Percentiles rank a stretch among this genome's conserved stretches.
Conservation (phyloP, 139 green algal genomes). For the Diplosphaera chodatii region DNA sequence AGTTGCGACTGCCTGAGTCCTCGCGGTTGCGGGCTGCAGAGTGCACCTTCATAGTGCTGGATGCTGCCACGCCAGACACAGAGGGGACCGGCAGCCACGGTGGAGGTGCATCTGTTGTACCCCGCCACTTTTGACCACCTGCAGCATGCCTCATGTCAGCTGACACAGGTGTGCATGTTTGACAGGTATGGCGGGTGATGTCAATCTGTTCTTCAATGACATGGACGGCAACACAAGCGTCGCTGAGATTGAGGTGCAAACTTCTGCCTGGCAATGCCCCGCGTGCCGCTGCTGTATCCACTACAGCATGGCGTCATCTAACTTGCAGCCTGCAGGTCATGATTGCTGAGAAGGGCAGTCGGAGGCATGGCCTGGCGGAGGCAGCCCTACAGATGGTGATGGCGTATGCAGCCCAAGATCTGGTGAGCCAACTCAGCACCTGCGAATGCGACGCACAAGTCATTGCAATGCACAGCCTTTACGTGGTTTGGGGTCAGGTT, state of each 20-base stretch:
- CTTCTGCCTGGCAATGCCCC: not conserved
- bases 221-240: slow-evolving; percentile 16
- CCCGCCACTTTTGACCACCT: no score
- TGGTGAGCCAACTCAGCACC: slow-evolving; percentile 6
- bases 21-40: no score
- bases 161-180: no score
- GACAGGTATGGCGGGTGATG: slow-evolving; percentile 51
- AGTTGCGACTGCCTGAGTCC: no score
- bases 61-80: slow-evolving; percentile 33
- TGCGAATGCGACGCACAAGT: no score
- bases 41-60: slow-evolving; percentile 77
- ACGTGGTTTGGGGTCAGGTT: not conserved
- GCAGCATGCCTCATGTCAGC: no score
- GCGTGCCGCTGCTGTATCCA: not conserved
- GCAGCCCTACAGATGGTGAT: slow-evolving; percentile 73
- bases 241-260: slow-evolving; percentile 38
- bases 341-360: slow-evolving; percentile 57
- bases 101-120: slow-evolving; percentile 21
- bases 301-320: no score
- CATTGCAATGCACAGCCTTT: no score
- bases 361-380: slow-evolving; percentile 47
- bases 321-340: slow-evolving; percentile 67
- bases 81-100: slow-evolving; percentile 28
- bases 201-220: slow-evolving; percentile 57
- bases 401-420: slow-evolving; percentile 36